A percentile compares a stretch with the other conserved stretches of the same genome.
Conservation (phyloP, 1,284 basidiomycete species). For the Rhodotorula glutinis region DNA sequence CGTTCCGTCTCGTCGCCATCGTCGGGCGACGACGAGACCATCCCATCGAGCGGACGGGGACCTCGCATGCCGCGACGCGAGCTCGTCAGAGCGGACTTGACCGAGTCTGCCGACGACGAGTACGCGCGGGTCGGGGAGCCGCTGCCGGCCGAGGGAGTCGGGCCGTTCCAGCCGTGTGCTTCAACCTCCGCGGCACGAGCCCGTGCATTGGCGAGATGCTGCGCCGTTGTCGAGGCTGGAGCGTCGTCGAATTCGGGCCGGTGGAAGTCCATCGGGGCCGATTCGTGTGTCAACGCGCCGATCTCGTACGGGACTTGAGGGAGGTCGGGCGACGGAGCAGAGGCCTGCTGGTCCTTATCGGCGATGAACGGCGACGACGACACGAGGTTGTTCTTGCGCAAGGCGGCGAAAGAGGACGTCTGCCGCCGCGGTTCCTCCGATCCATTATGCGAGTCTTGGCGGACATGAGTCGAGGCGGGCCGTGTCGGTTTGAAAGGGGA, state of each 20-base stretch:
- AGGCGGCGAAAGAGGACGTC: constrained; percentile 24
- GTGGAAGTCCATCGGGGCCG: constrained; percentile 19
- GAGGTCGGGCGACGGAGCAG: constrained; percentile 28
- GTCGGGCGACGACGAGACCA: background rate
- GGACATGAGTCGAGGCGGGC: constrained; percentile 2
- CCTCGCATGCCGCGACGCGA: constrained; percentile 28
- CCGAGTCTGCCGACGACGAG: constrained; percentile 1
- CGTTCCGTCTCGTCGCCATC: constrained; percentile 22
- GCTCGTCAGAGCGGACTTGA: constrained; percentile 12
- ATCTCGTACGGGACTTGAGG: constrained; percentile 33
- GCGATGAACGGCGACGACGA: constrained; percentile 31
- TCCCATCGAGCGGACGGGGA: constrained; percentile 14
- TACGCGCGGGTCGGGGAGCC: no score
- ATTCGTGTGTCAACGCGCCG: constrained; percentile 25
- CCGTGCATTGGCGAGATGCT: no score
- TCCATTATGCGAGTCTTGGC: background rate
- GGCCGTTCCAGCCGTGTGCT: no score
- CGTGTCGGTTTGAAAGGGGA: constrained; percentile 23
- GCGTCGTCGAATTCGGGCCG: background rate
- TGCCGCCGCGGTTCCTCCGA: constrained; percentile 12
- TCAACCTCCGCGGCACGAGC: no score
- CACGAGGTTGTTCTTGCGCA: constrained; percentile 34
- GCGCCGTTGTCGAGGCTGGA: background rate
- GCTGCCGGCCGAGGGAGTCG: no score
- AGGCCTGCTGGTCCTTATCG: background rate